Evolutionary conservation across 2,329 filamentous ascomycete genomes (phyloP), one percentile per base, ranked within the genome.

Genomic region (Colletotrichum filicis): DNA sequence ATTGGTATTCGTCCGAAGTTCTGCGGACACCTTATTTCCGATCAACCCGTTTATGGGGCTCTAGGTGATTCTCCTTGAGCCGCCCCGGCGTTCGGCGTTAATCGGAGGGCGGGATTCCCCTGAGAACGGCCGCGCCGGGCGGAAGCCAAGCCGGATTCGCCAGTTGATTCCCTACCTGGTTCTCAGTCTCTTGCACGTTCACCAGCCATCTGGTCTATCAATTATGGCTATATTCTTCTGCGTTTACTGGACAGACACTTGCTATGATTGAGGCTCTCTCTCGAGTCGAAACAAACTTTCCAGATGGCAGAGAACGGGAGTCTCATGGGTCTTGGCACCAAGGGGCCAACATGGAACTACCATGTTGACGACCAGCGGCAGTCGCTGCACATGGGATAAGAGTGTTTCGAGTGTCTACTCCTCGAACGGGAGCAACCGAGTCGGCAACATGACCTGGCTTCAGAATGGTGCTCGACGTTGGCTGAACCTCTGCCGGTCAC

Each of bases 1-100:
- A 37, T 69, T 73, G 59, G 70, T 66, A 70, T 26, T 73, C 71
- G 56, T 73, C 71, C 71, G 71, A 73, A 28, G 32, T 70, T 37
- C 22, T 52, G 71, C 56, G 37, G 46, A 28, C 61, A 73, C 66
- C 66, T 73, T 70, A 65, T 70, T 71, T 71, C 71, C 66, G 60
- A 65, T 42, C 60, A 28, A 46, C 59, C 16, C 53, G 30, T 32
- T 49, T 52, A n/a, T 19, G 26, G 42, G 19, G 5, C 22, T 28
- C 28, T 35, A 5, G 32, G 32, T 5, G n/a, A 19, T 12, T 6
- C 42, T 22, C n/a, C 42, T 56, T 32, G 57, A 37, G 46, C 66
- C 16, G 46, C 49, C 4, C 55, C 66, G 71, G 60, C 66, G 52
- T 65, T 73, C 60, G 46, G 70, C 22, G 59, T 73, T 55, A 53